Evolutionary conservation across 106 monocot species (phyloP).

Genomic region (Narthecium ossifragum): DNA sequence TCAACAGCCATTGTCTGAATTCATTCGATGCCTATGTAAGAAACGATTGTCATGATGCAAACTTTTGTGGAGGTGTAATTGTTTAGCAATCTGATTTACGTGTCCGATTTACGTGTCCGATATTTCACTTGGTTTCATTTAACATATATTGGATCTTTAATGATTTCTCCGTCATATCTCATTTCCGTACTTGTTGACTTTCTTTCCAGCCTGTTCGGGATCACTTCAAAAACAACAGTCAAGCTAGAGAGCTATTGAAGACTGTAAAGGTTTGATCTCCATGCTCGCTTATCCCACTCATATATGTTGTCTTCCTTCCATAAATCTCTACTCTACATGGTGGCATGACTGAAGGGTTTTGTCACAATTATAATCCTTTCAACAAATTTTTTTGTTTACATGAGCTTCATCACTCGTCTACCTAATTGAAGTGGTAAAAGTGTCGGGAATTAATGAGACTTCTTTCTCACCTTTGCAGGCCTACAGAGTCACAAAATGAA

Average conservation of each 20-base stretch:
- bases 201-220: constrained; percentile 75
- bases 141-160: neutral
- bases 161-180: neutral
- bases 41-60: neutral
- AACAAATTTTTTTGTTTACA: neutral
- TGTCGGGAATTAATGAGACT: neutral
- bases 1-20: no score
- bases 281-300: neutral
- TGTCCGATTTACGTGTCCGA: no score
- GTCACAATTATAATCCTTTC: neutral
- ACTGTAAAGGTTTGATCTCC: constrained; percentile 57
- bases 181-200: neutral
- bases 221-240: constrained; percentile 68
- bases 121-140: no score
- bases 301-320: neutral
- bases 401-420: no score
- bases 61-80: neutral
- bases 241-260: constrained; percentile 59
- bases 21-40: neutral
- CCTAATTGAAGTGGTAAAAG: no score
- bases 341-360: neutral
- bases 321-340: neutral
- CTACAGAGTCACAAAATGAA: constrained; percentile 10
- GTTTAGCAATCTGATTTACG: neutral
- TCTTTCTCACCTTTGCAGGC: neutral